phyloP scores from a whole-genome alignment of 305 asterid species.

The Fraxinus sp. region DNA sequence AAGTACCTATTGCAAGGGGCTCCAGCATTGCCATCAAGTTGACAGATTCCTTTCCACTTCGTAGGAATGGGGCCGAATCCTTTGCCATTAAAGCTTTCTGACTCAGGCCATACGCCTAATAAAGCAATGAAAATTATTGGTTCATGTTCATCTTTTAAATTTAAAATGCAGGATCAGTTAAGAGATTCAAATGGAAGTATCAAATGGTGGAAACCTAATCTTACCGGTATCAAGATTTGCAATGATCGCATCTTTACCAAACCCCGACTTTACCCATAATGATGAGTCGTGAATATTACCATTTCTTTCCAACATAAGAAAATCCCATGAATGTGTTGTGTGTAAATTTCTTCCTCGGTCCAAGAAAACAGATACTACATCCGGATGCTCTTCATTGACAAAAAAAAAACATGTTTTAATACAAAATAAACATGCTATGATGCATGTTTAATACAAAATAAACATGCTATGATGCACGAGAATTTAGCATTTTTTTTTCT shows the following conservation, averaged over 20 bases:
- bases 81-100: conserved; percentile 37
- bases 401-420: no score
- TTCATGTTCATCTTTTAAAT: neutral
- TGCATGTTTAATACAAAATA: no score
- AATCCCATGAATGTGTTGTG: conserved; percentile 17
- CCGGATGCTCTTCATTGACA: no score
- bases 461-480: no score
- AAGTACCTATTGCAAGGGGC: conserved; percentile 28
- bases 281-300: conserved; percentile 12
- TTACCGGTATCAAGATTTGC: conserved; percentile 24
- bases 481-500: no score
- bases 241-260: conserved; percentile 26
- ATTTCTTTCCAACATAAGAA: conserved; percentile 12
- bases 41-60: conserved; percentile 41
- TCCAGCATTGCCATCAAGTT: conserved; percentile 20
- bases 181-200: neutral
- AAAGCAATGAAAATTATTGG: neutral
- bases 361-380: no score
- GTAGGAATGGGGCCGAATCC: conserved; percentile 40
- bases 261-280: conserved; percentile 17
- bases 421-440: no score
- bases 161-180: neutral
- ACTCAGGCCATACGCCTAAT: conserved; percentile 48
- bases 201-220: neutral
- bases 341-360: no score